Conservation (phyloP, 257 asterid species). For the Anisodus acutangulus region DNA sequence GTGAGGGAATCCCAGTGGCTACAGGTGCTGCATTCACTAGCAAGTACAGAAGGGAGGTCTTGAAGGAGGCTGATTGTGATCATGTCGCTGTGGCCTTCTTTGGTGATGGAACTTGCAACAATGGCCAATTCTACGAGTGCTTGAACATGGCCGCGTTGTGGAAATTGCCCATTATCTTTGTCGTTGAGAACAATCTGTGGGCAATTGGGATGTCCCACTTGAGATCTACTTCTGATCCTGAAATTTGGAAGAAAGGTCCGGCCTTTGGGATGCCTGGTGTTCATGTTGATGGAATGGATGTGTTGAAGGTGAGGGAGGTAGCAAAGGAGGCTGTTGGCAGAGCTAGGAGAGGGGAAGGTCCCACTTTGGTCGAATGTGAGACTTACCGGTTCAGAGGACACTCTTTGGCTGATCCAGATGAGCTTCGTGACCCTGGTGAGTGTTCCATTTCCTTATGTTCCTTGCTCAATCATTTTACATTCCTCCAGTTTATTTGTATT, state of each 20-base stretch:
- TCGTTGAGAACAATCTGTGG: constrained; percentile 98
- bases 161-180: constrained; percentile 94
- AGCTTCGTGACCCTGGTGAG: constrained; percentile 98
- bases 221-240: constrained; percentile 95
- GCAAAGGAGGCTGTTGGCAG: constrained; percentile 86
- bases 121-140: constrained; percentile 96
- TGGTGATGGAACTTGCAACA: constrained; percentile 96
- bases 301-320: constrained; percentile 95
- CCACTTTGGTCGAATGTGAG: constrained; percentile 94
- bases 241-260: constrained; percentile 97
- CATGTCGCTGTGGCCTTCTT: constrained; percentile 90
- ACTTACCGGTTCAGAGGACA: constrained; percentile 96
- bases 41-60: constrained; percentile 83
- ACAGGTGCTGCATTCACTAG: constrained; percentile 94
- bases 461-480: background rate
- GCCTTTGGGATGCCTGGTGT: constrained; percentile 99
- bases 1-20: constrained; percentile 96
- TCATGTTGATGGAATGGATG: constrained; percentile 99
- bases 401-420: constrained; percentile 98
- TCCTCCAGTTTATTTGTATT: background rate
- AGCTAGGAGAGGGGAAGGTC: constrained; percentile 97
- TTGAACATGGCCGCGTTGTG: constrained; percentile 98
- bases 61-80: constrained; percentile 82
- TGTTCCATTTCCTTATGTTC: constrained; percentile 14
- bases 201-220: constrained; percentile 99